Evolutionary conservation across 2,329 filamentous ascomycete genomes (phyloP), one percentile per base, ranked within the genome.

Genomic region (Colletotrichum costaricense): DNA sequence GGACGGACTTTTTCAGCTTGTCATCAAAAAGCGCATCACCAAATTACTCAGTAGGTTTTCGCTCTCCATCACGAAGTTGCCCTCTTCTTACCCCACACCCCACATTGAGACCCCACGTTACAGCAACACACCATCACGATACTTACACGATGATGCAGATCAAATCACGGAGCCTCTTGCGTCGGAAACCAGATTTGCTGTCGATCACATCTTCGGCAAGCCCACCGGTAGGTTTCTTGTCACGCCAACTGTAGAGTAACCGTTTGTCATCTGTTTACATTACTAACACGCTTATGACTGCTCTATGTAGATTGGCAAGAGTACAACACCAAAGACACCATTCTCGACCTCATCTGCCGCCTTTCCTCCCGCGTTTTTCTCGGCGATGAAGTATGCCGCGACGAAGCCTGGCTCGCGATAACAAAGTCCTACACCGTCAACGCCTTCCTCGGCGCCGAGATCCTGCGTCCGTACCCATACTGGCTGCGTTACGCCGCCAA

Each of bases 311-410:
- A 74, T 65, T 75, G 71, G 73, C 56, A 42, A 5, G 67, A 75
- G 19, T 35, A 33, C 19, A 24, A 33, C 5, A 49, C 74, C 46
- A 71, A 71, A 46, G 57, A 52, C 30, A 58, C 57, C 14, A 38
- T 67, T 11, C 72, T 75, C 12, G 71, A 75, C 9, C n/a, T 87
- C 9, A 82, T 90, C 11, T 85, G 86, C 19, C 85, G 86, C 9
- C 75, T 89, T 12, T 88, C 87, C 0, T 86, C 87, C 1, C 81
- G 86, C 5, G 82, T 88, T 3, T 88, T 89, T 72, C 78, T 88
- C 2, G 87, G 87, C 4, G 75, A 78, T 4, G 78, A 81, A 4
- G 76, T 88, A 14, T 87, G 85, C 77, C 84, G 85, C 6, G 82
- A 88, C 75, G 77, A 83, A 35, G 78, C 82, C 46, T 89, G 87